Percentiles rank a stretch among this genome's conserved stretches.
Conservation (phyloP, 306 rosid genomes). For the Hippophae tibetana region DNA sequence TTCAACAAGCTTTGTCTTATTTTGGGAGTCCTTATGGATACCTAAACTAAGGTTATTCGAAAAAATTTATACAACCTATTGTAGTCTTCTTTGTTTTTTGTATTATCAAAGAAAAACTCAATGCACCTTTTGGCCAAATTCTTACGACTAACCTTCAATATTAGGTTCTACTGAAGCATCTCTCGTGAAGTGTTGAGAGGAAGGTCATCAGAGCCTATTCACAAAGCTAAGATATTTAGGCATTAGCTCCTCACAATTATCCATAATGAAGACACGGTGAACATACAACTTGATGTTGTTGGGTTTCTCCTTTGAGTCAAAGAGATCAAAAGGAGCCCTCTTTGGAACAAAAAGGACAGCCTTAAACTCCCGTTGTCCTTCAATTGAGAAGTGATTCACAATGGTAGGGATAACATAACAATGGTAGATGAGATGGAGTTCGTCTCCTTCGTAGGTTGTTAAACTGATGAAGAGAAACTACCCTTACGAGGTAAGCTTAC, state of each 20-base stretch:
- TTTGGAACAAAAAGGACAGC: too few species aligned
- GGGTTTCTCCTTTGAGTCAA: too few species aligned
- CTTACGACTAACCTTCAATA: conserved; percentile 79
- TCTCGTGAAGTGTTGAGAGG: conserved; percentile 88
- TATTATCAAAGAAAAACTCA: conserved; percentile 15
- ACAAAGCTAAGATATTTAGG: conserved; percentile 82
- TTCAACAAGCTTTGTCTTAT: conserved; percentile 56
- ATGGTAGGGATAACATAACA: too few species aligned
- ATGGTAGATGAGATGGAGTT: conserved; percentile 39
- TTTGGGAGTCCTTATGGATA: conserved; percentile 72
- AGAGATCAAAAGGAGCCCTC: too few species aligned
- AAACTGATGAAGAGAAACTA: too few species aligned
- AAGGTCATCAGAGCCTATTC: conserved; percentile 91
- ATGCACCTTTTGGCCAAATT: conserved; percentile 81
- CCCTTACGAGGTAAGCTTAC: too few species aligned
- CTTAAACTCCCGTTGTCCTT: conserved; percentile 68
- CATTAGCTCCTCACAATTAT: conserved; percentile 91
- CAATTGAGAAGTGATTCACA: conserved; percentile 94
- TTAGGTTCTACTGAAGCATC: conserved; percentile 83
- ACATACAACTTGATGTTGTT: too few species aligned
- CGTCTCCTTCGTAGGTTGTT: conserved; percentile 61
- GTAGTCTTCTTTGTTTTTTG: conserved; percentile 94
- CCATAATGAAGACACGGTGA: conserved; percentile 46
- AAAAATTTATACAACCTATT: conserved; percentile 79
- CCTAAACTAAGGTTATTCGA: conserved; percentile 83